These are phyloP conservation scores for Diaporthe vexans DNA, from an alignment of 2,329 filamentous ascomycete genomes.

Conservation along the genomic window DNA sequence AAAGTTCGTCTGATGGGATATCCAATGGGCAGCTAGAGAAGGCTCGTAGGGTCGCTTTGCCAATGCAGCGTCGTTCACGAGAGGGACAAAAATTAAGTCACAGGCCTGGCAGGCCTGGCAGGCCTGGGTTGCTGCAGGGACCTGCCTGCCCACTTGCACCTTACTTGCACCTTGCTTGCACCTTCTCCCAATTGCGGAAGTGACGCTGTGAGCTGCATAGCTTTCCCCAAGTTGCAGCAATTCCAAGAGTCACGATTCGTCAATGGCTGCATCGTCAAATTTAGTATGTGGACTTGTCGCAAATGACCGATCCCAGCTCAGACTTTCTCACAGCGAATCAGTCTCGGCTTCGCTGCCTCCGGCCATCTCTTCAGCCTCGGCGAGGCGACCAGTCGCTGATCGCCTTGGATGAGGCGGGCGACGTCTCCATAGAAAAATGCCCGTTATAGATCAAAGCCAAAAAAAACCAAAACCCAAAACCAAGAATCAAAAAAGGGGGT, in stretches of 20 bases:
- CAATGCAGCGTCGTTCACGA: not conserved
- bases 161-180: not conserved
- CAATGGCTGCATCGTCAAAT: conserved; percentile 33
- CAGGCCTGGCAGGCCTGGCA: not conserved
- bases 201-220: not conserved
- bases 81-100: not conserved
- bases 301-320: conserved; percentile 34
- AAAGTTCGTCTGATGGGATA: conserved; percentile 22
- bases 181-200: not conserved
- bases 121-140: conserved; percentile 2
- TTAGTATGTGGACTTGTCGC: conserved; percentile 31
- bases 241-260: conserved; percentile 31
- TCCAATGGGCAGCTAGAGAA: conserved; percentile 16
- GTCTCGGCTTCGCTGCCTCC: conserved; percentile 16
- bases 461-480: not conserved
- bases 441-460: conserved; percentile 27
- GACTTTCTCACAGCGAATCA: conserved; percentile 37
- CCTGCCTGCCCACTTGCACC: conserved; percentile 5
- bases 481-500: not conserved
- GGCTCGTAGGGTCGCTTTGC: not conserved
- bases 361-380: conserved; percentile 41
- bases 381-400: conserved; percentile 41
- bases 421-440: conserved; percentile 20
- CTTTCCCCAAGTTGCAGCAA: not conserved
- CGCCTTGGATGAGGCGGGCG: conserved; percentile 40